These are phyloP conservation scores for Colletotrichum sublineola DNA, from an alignment of 2,329 filamentous ascomycete genomes.

Conservation along the genomic window DNA sequence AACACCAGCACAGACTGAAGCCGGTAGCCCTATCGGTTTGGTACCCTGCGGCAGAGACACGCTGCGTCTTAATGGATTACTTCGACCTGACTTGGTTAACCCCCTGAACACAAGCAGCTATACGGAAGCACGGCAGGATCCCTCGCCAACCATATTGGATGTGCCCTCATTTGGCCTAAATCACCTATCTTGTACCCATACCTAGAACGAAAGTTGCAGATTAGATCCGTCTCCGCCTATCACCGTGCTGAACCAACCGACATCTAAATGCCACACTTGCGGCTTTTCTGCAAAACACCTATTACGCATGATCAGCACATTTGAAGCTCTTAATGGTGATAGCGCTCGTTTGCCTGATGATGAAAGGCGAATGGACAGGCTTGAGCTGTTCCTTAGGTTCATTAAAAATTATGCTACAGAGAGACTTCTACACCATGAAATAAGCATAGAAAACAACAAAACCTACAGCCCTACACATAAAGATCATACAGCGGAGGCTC, in stretches of 20 bases:
- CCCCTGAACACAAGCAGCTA: too few species aligned
- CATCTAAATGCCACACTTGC: constrained; percentile 4
- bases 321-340: too few species aligned
- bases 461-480: neutral
- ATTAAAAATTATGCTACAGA: constrained; percentile 14
- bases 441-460: too few species aligned
- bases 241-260: too few species aligned
- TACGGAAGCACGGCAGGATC: too few species aligned
- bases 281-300: constrained; percentile 12
- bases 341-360: neutral
- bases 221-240: constrained; percentile 7
- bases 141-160: too few species aligned
- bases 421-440: constrained; percentile 4
- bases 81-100: neutral
- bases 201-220: neutral
- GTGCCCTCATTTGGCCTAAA: too few species aligned
- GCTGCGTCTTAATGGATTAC: neutral
- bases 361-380: constrained; percentile 3
- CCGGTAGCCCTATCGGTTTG: neutral
- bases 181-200: neutral
- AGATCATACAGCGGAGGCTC: constrained; percentile 3
- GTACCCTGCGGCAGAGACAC: neutral
- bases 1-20: neutral
- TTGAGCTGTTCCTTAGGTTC: constrained; percentile 14
- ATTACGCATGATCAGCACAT: neutral